These are phyloP conservation scores for Pochonia chlamydosporia DNA, from an alignment of 2,329 filamentous ascomycete genomes.

Conservation along the genomic window DNA sequence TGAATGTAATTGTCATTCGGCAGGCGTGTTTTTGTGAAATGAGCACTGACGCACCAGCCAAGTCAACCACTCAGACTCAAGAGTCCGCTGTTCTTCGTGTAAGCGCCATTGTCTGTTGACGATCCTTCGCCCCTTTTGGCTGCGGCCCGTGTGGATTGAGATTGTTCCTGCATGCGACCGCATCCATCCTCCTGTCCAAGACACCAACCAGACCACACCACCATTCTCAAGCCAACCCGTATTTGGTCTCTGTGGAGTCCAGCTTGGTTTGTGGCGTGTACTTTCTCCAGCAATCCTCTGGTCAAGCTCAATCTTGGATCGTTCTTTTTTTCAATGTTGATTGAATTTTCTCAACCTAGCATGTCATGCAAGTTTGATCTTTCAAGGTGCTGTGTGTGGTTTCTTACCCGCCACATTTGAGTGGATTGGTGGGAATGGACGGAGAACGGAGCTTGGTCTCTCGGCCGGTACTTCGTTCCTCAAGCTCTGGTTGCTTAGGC, in stretches of 20 bases:
- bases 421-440: too few relatives aligned
- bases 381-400: too few relatives aligned
- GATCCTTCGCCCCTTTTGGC: conserved; percentile 12
- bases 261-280: not conserved
- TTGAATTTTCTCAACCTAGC: not conserved
- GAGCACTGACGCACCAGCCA: not conserved
- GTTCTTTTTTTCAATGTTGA: not conserved
- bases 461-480: not conserved
- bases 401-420: too few relatives aligned
- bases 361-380: too few relatives aligned
- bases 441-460: too few relatives aligned
- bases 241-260: not conserved
- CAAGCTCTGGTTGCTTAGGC: not conserved
- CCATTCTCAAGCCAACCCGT: not conserved
- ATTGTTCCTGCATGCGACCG: conserved; percentile 25
- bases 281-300: not conserved
- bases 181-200: not conserved
- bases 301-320: not conserved
- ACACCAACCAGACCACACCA: not conserved
- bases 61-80: too few relatives aligned
- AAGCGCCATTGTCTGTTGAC: not conserved
- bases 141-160: conserved; percentile 15
- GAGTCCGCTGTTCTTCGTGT: too few relatives aligned
- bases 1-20: too few relatives aligned
- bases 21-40: too few relatives aligned